A percentile compares a stretch with the other conserved stretches of the same genome.
Evolutionary conservation across 2,329 filamentous ascomycete genomes (phyloP).

Genomic region (Alternaria triticimaculans): DNA sequence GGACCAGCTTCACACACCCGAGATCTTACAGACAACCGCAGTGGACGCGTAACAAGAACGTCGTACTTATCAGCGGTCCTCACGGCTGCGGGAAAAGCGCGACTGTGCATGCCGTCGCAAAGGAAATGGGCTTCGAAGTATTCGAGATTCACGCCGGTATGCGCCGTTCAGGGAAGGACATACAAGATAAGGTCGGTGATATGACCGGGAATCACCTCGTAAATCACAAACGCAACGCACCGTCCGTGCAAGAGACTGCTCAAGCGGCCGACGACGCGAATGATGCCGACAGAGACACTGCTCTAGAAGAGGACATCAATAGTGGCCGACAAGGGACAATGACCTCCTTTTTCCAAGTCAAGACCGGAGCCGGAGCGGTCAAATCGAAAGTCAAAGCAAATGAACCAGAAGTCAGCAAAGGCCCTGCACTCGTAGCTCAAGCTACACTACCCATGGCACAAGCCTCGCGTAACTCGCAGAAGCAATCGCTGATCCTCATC

Average conservation of each 20-base stretch:
- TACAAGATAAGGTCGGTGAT: constrained; percentile 90
- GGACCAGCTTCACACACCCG: constrained; percentile 56
- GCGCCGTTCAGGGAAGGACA: constrained; percentile 84
- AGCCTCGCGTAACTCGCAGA: constrained; percentile 63
- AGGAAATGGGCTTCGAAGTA: constrained; percentile 88
- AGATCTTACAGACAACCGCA: constrained; percentile 46
- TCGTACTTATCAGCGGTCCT: constrained; percentile 87
- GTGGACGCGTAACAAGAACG: constrained; percentile 64
- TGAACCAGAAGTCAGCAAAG: constrained; percentile 21
- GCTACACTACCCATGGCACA: constrained; percentile 30
- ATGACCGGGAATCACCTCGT: constrained; percentile 97
- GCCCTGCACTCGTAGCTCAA: constrained; percentile 21
- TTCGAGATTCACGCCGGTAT: constrained; percentile 92
- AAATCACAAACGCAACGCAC: constrained; percentile 52
- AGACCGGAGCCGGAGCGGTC: constrained; percentile 25
- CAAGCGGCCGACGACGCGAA: constrained; percentile 41
- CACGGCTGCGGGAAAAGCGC: constrained; percentile 93
- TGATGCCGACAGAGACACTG: constrained; percentile 49
- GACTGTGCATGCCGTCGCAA: constrained; percentile 87
- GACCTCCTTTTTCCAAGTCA: constrained; percentile 76
- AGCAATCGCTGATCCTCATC: constrained; percentile 91
- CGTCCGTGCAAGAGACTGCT: constrained; percentile 33
- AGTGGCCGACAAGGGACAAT: constrained; percentile 79
- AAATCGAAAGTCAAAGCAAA: constrained; percentile 27
- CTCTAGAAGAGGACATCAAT: constrained; percentile 64